These are phyloP conservation scores for Candida loeiensis DNA, from an alignment of 805 yeast genomes.

Conservation along the genomic window DNA sequence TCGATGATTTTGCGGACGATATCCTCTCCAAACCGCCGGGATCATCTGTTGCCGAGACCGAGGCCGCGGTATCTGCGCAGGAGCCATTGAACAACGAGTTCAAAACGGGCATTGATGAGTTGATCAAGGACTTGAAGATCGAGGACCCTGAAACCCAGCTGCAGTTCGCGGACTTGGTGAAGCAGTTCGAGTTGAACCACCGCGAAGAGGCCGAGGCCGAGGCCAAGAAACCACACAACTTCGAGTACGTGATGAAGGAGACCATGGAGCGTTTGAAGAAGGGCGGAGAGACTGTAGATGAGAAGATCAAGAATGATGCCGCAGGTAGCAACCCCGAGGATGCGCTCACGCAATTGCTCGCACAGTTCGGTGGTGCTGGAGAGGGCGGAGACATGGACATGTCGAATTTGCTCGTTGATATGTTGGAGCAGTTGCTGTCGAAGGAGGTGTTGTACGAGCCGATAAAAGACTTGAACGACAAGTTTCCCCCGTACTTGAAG, in stretches of 20 bases:
- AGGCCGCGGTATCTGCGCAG: slow-evolving; percentile 10
- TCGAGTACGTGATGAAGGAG: slow-evolving; percentile 73
- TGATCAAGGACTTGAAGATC: slow-evolving; percentile 45
- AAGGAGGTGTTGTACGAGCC: slow-evolving; percentile 88
- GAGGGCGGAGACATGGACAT: slow-evolving; percentile 52
- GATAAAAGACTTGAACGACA: slow-evolving; percentile 69
- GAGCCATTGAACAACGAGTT: slow-evolving; percentile 31
- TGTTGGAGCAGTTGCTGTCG: slow-evolving; percentile 78
- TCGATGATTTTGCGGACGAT: slow-evolving; percentile 81
- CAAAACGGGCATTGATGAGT: slow-evolving; percentile 35
- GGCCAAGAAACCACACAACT: slow-evolving; percentile 37
- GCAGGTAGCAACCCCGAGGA: slow-evolving; percentile 41
- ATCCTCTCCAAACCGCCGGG: slow-evolving; percentile 63
- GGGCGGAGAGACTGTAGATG: slow-evolving; percentile 69
- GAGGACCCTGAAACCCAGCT: slow-evolving; percentile 51
- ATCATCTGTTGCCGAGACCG: slow-evolving; percentile 22
- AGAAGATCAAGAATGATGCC: slow-evolving; percentile 47
- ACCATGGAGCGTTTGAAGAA: slow-evolving; percentile 78
- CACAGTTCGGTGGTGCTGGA: slow-evolving; percentile 40
- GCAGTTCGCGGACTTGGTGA: slow-evolving; percentile 48
- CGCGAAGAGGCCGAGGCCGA: slow-evolving; percentile 26
- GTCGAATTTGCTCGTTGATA: slow-evolving; percentile 60
- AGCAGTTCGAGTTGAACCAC: slow-evolving; percentile 38
- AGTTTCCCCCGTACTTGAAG: slow-evolving; percentile 68
- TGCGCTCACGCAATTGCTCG: slow-evolving; percentile 59